Evolutionary conservation across 345 rosid genomes (phyloP), one percentile per base, ranked within the genome.

Genomic region (Syzygium grande): DNA sequence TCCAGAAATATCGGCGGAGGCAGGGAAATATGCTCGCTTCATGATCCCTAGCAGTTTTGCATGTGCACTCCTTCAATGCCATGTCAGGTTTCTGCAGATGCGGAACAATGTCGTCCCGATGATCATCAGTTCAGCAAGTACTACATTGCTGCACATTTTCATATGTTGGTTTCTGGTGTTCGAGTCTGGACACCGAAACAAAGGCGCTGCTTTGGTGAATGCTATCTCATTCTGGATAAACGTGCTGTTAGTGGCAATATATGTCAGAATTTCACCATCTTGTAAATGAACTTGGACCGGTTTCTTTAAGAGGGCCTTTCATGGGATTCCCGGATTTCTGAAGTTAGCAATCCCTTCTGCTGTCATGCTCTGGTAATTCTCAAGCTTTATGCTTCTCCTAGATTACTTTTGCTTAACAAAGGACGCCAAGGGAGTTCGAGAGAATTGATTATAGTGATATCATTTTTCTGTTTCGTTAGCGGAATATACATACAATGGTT

Each of bases 101-200:
- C 94, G 91, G 51, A 91, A 89, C 90, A 91, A 88, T 85, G 92
- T 92, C 11, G 51, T 93, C 21, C 95, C 96, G 9, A 89, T 94
- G 89, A 90, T 93, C 90, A 61, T 89, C 34, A 86, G 84, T 87
- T 85, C 93, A 19, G 93, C 90, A 84, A 83, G 89, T 34, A 91
- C 93, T 41, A 89, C 92, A 30, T 53, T 89, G 9, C 52, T 91
- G 79, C 96, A n/a, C 34, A 29, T 91, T 16, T 86, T 90, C 11
- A 49, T 58, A 2, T 91, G 95, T 84, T 93, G 92, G 96, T 58
- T 58, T 58, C 63, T 2, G 65, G 4, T 25, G 63, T 58, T 58
- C 25, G 13, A 58, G 63, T 25, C 14, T 56, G 61, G 27, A 56
- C 61, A 0, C 0, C 2, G 61, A 22, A 56, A 22, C 11, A 56